Evolutionary conservation across 805 yeast species (phyloP).

Genomic region (Candida qinlingensis): DNA sequence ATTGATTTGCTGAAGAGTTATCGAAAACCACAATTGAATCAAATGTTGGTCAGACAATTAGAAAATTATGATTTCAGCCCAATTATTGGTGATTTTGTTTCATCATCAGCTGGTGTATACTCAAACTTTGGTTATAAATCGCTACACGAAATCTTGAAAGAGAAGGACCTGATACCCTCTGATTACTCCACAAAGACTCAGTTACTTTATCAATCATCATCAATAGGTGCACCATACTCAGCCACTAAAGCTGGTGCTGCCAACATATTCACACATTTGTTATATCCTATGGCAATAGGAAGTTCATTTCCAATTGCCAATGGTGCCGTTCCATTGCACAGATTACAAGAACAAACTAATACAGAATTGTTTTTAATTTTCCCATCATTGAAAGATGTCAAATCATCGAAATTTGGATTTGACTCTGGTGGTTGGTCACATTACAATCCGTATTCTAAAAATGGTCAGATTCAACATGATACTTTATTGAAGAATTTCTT

Average conservation of each 20-base stretch:
- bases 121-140: slow-evolving; percentile 25
- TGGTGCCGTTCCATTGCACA: slow-evolving; percentile 12
- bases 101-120: slow-evolving; percentile 47
- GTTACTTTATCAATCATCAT: slow-evolving; percentile 31
- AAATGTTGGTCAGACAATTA: slow-evolving; percentile 27
- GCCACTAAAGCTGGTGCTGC: slow-evolving; percentile 6
- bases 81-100: slow-evolving; percentile 48
- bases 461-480: slow-evolving; percentile 32
- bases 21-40: slow-evolving; percentile 23
- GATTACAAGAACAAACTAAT: slow-evolving; percentile 25
- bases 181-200: slow-evolving; percentile 13
- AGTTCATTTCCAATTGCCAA: slow-evolving; percentile 5
- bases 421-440: slow-evolving; percentile 47
- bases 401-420: slow-evolving; percentile 32
- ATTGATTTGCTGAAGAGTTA: slow-evolving; percentile 41
- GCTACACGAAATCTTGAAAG: slow-evolving; percentile 19
- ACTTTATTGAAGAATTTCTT: slow-evolving; percentile 34
- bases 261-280: slow-evolving; percentile 22
- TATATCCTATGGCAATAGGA: slow-evolving; percentile 19
- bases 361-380: slow-evolving; percentile 35
- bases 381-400: slow-evolving; percentile 27
- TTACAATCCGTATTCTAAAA: slow-evolving; percentile 29
- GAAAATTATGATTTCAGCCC: slow-evolving; percentile 37
- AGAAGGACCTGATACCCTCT: slow-evolving; percentile 8
- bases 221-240: slow-evolving; percentile 20